A percentile compares a stretch with the other conserved stretches of the same genome.
phyloP scores from a whole-genome alignment of 352 stramenopile genomes.

The Pythium chondricola region DNA sequence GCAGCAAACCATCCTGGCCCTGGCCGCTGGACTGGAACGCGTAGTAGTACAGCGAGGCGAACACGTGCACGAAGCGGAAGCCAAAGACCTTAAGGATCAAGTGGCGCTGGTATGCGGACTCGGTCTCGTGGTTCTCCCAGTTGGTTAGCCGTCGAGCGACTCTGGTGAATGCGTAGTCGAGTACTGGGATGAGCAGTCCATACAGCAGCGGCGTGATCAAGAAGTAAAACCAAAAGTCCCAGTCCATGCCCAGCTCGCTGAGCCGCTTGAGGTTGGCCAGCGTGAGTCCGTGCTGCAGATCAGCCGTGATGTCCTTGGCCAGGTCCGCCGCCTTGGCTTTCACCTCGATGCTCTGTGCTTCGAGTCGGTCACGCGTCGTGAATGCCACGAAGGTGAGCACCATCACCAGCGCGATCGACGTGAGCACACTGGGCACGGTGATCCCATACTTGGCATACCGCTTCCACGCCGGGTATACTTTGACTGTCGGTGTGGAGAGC shows the following conservation, averaged over 20 bases:
- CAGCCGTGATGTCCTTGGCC: constrained; percentile 36
- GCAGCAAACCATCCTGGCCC: constrained; percentile 60
- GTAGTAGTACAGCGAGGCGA: constrained; percentile 96
- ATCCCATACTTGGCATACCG: constrained; percentile 66
- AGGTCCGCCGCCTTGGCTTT: constrained; percentile 34
- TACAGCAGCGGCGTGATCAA: constrained; percentile 83
- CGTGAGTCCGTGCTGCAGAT: constrained; percentile 42
- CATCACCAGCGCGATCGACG: constrained; percentile 53
- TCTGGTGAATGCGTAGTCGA: constrained; percentile 79
- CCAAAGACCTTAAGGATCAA: constrained; percentile 98
- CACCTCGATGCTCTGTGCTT: constrained; percentile 39
- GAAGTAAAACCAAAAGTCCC: constrained; percentile 83
- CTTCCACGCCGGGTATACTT: constrained; percentile 69
- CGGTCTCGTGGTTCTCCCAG: constrained; percentile 91
- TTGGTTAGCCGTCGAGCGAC: constrained; percentile 89
- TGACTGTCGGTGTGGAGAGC: constrained; percentile 22
- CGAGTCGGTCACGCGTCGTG: constrained; percentile 69
- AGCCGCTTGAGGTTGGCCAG: constrained; percentile 49
- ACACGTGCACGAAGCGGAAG: constrained; percentile 97
- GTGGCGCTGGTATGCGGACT: constrained; percentile 79
- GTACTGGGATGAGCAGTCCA: constrained; percentile 72
- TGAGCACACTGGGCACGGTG: constrained; percentile 56
- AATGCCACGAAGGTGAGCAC: constrained; percentile 63
- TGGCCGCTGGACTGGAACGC: constrained; percentile 55
- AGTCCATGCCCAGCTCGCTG: constrained; percentile 55